These are phyloP conservation scores for Bryoglossum gracile DNA, from an alignment of 495 filamentous ascomycete species.

Conservation along the genomic window DNA sequence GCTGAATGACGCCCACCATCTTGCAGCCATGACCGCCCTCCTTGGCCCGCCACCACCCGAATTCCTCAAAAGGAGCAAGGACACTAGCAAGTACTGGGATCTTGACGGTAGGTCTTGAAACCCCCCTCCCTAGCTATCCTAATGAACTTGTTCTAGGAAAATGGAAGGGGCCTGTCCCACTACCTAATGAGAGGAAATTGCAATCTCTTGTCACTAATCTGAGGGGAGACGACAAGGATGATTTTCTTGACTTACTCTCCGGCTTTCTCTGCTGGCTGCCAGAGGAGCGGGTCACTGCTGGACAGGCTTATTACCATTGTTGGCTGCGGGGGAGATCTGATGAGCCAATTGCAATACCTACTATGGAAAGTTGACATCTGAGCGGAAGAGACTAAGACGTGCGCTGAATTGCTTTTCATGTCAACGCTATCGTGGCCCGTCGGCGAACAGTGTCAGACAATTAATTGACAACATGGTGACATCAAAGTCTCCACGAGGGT, in stretches of 20 bases:
- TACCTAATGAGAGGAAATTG: conserved; percentile 14
- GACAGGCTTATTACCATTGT: conserved; percentile 22
- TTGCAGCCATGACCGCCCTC: conserved; percentile 30
- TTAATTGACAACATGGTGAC: no score
- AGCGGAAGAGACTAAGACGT: no score
- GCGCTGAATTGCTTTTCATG: no score
- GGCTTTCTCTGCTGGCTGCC: conserved; percentile 36
- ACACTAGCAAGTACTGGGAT: conserved; percentile 15
- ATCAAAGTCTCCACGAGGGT: no score
- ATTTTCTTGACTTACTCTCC: conserved; percentile 36
- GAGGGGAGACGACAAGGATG: conserved; percentile 34
- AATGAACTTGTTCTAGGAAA: conserved; percentile 17
- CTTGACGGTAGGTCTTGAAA: conserved; percentile 9
- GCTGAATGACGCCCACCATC: conserved; percentile 21
- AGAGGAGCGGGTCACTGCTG: conserved; percentile 35
- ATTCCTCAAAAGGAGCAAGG: conserved; percentile 14
- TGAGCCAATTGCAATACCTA: no score
- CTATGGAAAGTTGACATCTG: no score
- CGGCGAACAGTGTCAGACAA: no score
- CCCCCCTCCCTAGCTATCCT: conserved; percentile 10
- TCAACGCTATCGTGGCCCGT: no score
- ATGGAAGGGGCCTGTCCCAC: conserved; percentile 18
- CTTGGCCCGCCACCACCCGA: conserved; percentile 25
- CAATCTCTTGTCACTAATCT: conserved; percentile 17
- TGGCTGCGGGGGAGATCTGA: conserved; percentile 2